Percentiles rank a stretch among this genome's conserved stretches.
Evolutionary conservation across 192 early-diverging fungal species (phyloP).

Genomic region (Chytriomyces hyalinus): DNA sequence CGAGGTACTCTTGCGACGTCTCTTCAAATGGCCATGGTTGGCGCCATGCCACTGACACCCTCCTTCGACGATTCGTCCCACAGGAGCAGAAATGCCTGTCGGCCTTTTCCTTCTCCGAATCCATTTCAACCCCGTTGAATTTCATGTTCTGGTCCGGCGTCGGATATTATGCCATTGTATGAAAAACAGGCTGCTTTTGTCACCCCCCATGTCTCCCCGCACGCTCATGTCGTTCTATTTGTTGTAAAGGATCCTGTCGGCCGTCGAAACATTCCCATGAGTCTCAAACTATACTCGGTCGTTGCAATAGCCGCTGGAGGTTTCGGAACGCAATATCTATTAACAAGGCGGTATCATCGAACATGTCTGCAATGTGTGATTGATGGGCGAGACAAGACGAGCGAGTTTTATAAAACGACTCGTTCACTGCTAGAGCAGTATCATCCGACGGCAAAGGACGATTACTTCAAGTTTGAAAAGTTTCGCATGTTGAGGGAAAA

Average conservation of each 20-base stretch:
- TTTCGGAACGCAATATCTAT: not conserved
- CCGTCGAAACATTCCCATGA: constrained; percentile 8
- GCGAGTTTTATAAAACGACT: constrained; percentile 23
- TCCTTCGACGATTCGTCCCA: not conserved
- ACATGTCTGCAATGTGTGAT: constrained; percentile 17
- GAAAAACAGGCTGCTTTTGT: too few relatives aligned
- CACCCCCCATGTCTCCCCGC: not conserved
- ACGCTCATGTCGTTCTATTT: not conserved
- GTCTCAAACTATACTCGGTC: not conserved
- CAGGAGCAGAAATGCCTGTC: constrained; percentile 3
- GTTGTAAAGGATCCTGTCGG: not conserved
- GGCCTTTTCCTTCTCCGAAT: not conserved
- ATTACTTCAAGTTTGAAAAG: constrained; percentile 24
- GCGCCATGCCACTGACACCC: not conserved
- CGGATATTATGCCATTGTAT: constrained; percentile 13
- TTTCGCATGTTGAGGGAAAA: constrained; percentile 7
- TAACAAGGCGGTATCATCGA: constrained; percentile 13
- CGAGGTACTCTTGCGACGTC: not conserved
- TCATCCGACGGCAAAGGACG: constrained; percentile 2
- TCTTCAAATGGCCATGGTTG: not conserved
- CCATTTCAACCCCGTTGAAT: constrained; percentile 9
- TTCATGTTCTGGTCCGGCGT: constrained; percentile 26
- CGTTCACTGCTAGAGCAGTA: constrained; percentile 4
- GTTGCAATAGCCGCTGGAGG: constrained; percentile 22
- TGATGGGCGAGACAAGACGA: constrained; percentile 23